Evolutionary conservation across 1,284 basidiomycete species (phyloP), one percentile per base, ranked within the genome.

Genomic region (Polyporus tsugae): DNA sequence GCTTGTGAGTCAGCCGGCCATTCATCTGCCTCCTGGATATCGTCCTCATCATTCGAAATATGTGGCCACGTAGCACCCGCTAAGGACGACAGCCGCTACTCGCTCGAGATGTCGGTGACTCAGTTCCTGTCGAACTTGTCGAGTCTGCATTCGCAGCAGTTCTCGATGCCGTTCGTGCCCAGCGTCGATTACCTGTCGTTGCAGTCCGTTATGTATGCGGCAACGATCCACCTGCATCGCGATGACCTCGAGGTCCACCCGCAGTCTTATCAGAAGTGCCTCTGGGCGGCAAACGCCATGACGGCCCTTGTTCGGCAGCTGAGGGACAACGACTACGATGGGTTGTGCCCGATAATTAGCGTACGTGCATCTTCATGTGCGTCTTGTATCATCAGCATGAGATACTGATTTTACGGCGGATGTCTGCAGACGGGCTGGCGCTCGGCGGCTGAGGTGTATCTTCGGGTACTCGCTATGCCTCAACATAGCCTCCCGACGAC

Each of bases 301-400:
- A 79, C 83, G 38, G 75, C 80, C 41, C 79, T 87, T 25, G 80
- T 89, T 35, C 81, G 82, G 33, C 80, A 85, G 59, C 79, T 89
- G 19, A 77, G 75, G 64, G 84, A 85, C 25, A 80, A 76, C 19
- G 87, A 89, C 71, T 89, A 85, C 75, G 80, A 81, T 64, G 83
- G 81, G 68, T 75, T 89, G 38, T 86, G 88, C 77, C 86, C 87
- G 17, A 82, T 86, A 61, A 78, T 86, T 33, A 82, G 82, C 46
- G 86, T 87, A 67, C 63, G 73, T 75, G 64, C 22, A 33, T 5
- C 19, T 19, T 6, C 29, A 15, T 17, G 19, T 25, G 6, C 42
- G 6, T 10, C 17, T 49, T 3, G 22, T 13, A 1, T 35, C n/a
- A 46, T 58, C n/a, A 25, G 38, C 41, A 5, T 29, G 5, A 22